A percentile compares a stretch with the other conserved stretches of the same genome.
These are phyloP conservation scores for Ammopiptanthus mongolicus DNA, from an alignment of 306 rosid species.

Conservation along the genomic window DNA sequence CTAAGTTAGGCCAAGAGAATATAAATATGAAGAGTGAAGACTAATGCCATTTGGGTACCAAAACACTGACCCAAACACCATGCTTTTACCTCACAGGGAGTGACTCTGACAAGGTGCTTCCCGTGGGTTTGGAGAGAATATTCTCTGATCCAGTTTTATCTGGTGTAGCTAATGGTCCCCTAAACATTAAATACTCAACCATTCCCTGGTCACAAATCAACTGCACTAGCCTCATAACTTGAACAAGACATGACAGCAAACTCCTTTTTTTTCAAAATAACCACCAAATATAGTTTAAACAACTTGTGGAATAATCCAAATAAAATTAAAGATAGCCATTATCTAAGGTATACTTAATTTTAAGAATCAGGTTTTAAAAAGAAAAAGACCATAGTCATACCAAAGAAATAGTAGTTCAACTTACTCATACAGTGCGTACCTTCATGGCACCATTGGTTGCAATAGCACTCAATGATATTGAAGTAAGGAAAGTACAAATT, in stretches of 20 bases:
- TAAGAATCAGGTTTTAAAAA: not conserved
- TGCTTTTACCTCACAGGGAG: not conserved
- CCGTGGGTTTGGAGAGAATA: not conserved
- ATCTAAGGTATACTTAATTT: not conserved
- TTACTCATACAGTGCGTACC: slow-evolving; percentile 42
- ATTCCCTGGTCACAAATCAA: slow-evolving; percentile 1
- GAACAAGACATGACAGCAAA: slow-evolving; percentile 19
- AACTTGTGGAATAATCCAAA: not conserved
- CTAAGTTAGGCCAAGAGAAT: not conserved
- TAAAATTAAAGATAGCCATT: not conserved
- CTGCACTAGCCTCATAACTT: not conserved
- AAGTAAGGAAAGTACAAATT: slow-evolving; percentile 85
- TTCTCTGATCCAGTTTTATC: not conserved
- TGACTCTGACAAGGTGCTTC: not conserved
- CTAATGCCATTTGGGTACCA: not conserved
- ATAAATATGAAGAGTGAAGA: not conserved
- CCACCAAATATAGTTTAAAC: not conserved
- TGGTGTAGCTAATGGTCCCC: not conserved
- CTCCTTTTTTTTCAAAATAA: slow-evolving; percentile 11
- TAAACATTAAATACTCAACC: not conserved
- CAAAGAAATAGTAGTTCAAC: slow-evolving; percentile 3
- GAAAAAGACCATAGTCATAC: not conserved
- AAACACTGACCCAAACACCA: not conserved
- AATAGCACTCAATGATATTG: slow-evolving; percentile 94
- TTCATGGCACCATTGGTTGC: slow-evolving; percentile 99